Evolutionary conservation across 2,329 filamentous ascomycete species (phyloP), one percentile per base, ranked within the genome.

Genomic region (Rhinocladiella similis): DNA sequence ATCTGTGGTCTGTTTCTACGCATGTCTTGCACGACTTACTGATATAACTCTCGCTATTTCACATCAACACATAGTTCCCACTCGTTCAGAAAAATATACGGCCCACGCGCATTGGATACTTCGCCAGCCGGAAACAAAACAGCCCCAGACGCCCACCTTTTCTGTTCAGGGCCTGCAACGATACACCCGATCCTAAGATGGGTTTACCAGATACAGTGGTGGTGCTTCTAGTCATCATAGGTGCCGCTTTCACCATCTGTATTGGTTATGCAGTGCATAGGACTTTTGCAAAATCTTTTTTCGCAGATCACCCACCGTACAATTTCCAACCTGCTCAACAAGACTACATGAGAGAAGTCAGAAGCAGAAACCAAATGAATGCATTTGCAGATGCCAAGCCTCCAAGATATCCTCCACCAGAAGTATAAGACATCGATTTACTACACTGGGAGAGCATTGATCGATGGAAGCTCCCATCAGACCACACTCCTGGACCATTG

Each of bases 301-400:
- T 13, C 9, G 22, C 14, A 3, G 53, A 14, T 2, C 39, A 20
- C n/a, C 29, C 29, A 25, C 35, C 43, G 7, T 59, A 52, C 43
- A 62, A 62, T 16, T 25, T 36, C 10, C 55, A 46, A 39, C 46
- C 45, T 36, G n/a, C 46, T 3, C 43, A 48, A 19, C 59, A 62
- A 33, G 56, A 51, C 35, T 62, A 59, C 35, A 56, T 57, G 56
- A 57, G 59, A 41, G 59, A 62, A 33, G 53, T 62, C 3, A 53
- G 59, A 18, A 13, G 39, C 10, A 54, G 59, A 22, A 53, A 50
- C 19, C 46, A 54, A 20, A 53, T 54, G 54, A 22, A 27, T n/a
- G 43, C 51, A 3, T 56, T 54, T 25, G 45, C 48, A 13, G 59
- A 61, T 13, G 38, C 29, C 19, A 56, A 47, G 14, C 53, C 39